Percentiles rank a stretch among this genome's conserved stretches.
Conservation (phyloP, 495 filamentous ascomycete species). For the Evansstolkia leycettana region DNA sequence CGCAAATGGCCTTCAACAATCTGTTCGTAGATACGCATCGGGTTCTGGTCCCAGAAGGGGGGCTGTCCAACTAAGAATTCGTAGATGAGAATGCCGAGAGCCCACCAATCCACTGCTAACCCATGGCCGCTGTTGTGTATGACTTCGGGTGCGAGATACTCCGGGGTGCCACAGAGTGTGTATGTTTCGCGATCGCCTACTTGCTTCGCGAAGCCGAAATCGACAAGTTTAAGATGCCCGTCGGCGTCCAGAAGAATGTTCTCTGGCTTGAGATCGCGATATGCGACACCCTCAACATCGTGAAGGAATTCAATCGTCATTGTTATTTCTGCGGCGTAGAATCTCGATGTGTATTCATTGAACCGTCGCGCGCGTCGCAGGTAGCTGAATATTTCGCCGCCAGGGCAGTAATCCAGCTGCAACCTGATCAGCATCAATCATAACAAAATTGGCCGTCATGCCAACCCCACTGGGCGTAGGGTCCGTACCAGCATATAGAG, state of each 20-base stretch:
- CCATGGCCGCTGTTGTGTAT: constrained; percentile 93
- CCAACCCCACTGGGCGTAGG: constrained; percentile 8
- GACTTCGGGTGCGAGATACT: constrained; percentile 93
- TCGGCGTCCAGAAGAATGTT: constrained; percentile 87
- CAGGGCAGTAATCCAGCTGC: constrained; percentile 80
- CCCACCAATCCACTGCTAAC: constrained; percentile 99
- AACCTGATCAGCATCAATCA: neutral
- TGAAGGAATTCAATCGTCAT: constrained; percentile 89
- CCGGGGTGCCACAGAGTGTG: constrained; percentile 90
- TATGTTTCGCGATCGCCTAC: constrained; percentile 62
- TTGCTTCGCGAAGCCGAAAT: constrained; percentile 92
- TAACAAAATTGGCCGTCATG: neutral
- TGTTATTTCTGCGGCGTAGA: constrained; percentile 94
- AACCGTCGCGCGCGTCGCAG: constrained; percentile 77
- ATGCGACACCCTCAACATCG: constrained; percentile 72
- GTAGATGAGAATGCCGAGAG: constrained; percentile 87
- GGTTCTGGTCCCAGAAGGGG: constrained; percentile 93
- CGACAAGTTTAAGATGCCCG: constrained; percentile 93
- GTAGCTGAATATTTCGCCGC: constrained; percentile 93
- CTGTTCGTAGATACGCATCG: constrained; percentile 88
- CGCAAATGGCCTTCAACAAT: constrained; percentile 31
- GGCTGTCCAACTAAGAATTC: constrained; percentile 94
- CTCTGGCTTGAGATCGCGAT: constrained; percentile 92
- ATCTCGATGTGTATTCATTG: constrained; percentile 70
- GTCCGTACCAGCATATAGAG: constrained; percentile 77